Evolutionary conservation across 192 early-diverging fungal species (phyloP).

Genomic region (Diversispora eburnea): DNA sequence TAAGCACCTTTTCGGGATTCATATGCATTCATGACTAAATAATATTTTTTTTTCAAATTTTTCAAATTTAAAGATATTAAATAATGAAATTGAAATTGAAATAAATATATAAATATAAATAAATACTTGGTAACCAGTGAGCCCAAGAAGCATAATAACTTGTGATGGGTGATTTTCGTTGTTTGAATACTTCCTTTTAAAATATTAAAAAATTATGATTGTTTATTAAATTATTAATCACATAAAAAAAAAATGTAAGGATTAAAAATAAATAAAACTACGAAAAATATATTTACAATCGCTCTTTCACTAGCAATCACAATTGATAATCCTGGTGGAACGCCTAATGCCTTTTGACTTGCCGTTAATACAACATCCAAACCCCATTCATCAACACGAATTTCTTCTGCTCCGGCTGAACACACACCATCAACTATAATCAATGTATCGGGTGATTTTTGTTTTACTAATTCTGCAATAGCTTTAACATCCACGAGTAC

Average conservation of each 20-base stretch:
- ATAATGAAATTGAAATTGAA: not conserved
- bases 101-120: not conserved
- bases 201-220: not conserved
- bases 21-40: constrained; percentile 86
- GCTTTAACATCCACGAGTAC: constrained; percentile 82
- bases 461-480: constrained; percentile 67
- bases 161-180: constrained; percentile 72
- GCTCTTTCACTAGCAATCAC: constrained; percentile 80
- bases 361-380: constrained; percentile 91
- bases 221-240: not conserved
- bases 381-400: constrained; percentile 89
- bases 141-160: constrained; percentile 91
- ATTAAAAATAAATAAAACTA: not conserved
- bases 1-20: constrained; percentile 88
- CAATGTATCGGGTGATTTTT: constrained; percentile 79
- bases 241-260: not conserved
- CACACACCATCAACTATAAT: constrained; percentile 96
- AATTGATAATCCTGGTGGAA: constrained; percentile 88
- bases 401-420: constrained; percentile 88
- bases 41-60: not conserved
- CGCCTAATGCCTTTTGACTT: constrained; percentile 93
- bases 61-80: not conserved
- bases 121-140: constrained; percentile 86
- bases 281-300: constrained; percentile 33
- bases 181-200: constrained; percentile 50